A percentile compares a stretch with the other conserved stretches of the same genome.
Evolutionary conservation across 345 rosid genomes (phyloP).

Genomic region (Hibiscus mutabilis): DNA sequence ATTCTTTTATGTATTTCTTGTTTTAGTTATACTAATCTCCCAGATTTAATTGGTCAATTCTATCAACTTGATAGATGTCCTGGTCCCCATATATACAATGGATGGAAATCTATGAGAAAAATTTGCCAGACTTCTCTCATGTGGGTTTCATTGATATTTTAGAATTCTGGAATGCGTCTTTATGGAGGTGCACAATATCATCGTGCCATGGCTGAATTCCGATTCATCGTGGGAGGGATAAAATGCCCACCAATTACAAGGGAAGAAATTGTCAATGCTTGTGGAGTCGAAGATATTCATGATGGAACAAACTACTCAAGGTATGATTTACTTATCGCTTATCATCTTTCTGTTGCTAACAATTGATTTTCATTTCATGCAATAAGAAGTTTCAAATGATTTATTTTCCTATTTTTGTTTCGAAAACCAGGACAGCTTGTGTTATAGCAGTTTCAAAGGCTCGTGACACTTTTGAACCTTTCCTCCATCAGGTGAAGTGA

Average conservation of each 20-base stretch:
- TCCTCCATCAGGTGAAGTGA: conserved; percentile 73
- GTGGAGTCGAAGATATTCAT: conserved; percentile 96
- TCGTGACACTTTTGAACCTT: conserved; percentile 90
- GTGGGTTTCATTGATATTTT: conserved; percentile 8
- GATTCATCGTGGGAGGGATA: conserved; percentile 82
- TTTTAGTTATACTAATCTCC: background rate
- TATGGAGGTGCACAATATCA: conserved; percentile 97
- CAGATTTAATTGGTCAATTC: background rate
- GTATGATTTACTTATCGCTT: conserved; percentile 25
- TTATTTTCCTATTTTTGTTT: conserved; percentile 14
- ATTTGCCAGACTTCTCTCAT: background rate
- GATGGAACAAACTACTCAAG: conserved; percentile 96
- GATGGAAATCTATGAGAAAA: background rate
- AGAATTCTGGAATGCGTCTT: conserved; percentile 97
- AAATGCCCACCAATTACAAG: conserved; percentile 90
- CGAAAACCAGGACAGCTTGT: conserved; percentile 71
- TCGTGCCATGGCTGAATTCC: conserved; percentile 96
- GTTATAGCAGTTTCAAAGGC: conserved; percentile 98
- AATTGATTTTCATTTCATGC: conserved; percentile 14
- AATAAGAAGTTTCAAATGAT: background rate
- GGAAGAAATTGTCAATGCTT: conserved; percentile 93
- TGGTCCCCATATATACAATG: background rate
- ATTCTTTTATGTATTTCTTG: conserved; percentile 8
- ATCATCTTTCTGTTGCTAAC: conserved; percentile 5
- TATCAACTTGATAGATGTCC: background rate